Base-by-base conservation (phyloP, 495 filamentous ascomycete genomes). In the Trichocladium antarcticum region DNA sequence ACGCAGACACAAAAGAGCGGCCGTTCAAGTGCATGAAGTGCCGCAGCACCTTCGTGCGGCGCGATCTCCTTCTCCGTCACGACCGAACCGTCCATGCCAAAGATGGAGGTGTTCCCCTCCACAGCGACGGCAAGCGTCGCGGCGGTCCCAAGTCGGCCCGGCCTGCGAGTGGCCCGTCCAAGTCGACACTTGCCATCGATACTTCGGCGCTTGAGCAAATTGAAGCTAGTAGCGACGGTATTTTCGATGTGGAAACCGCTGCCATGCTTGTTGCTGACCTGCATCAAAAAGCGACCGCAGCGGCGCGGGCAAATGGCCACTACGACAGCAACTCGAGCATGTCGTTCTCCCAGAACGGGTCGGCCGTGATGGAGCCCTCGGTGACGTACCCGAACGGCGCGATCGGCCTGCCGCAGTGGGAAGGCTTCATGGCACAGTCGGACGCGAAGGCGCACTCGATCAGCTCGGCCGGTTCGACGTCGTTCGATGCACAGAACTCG, bases 231-330 rank as follows among this genome's bases (percentile, higher is more conserved):
- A 87, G 81, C 70, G 92, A 98, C 66, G 88, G 86, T 66, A 86
- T 92, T 76, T 86, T 94, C 64, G 90, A 96, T 72, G 81, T 96
- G 67, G 92, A 98, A 78, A 90, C 89, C 62, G 92, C 92, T 60
- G 92, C 93, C 55, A 95, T 95, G 86, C 81, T 98, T 74, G 92
- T 98, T 77, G 92, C 93, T 63, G 87, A 97, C 70, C 84, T 97
- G 66, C 93, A 94, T 73, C 88, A 96, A 70, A 94, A 95, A 71
- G 90, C 92, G 59, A 85, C 83, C 57, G 86, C 85, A 42, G 82
- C 84, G 32, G 89, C 87, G 71, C 84, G 73, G 40, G 72, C 66
- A 37, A 68, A 66, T 31, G 62, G 60, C 50, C 64, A 71, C 42
- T 86, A 83, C 65, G 82, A 88, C 55, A 70, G 76, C 57, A 82